Base-by-base conservation (phyloP, 2,329 filamentous ascomycete genomes). In the Aspergillus ruber region DNA sequence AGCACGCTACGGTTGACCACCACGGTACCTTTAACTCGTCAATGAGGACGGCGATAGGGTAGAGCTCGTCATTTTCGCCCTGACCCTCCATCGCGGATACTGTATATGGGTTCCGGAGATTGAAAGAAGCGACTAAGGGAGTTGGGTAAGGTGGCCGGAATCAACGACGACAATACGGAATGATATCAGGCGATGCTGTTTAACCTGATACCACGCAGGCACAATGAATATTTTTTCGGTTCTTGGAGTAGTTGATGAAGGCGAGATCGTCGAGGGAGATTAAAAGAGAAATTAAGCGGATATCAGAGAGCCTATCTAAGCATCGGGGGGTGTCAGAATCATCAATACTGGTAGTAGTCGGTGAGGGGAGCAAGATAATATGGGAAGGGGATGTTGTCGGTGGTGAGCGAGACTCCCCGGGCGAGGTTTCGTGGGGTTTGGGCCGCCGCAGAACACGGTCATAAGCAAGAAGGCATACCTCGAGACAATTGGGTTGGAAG, bases 11-110 rank as follows among this genome's bases (percentile, higher is more conserved):
- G 7, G 36, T 15, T 20, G 10, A 39, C 36, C n/a, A 20, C 29
- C 41, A 49, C 43, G 72, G 64, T 82, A 95, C 90, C 88, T 96
- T 98, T 67, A 98, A 81, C 82, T 98, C 93, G 74, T 98, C 93
- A 74, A 98, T 98, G 74, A 98, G 85, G 61, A 98, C 93, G 68
- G 94, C 93, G 79, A 98, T 98, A 71, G 93, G 93, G 74, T 97
- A 98, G 66, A 98, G 90, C 84, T 97, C 94, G 76, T 98, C 93
- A 73, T 86, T 94, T 78, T 91, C 84, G 74, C 85, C 88, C 72
- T 85, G 81, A 75, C 85, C 86, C 76, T 96, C 89, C 91, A 97
- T 97, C 72, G 72, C 80, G 81, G 74, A 70, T 65, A 63, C 52
- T 48, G 48, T 57, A 43, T 52, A 51, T 56, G 46, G 53, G 52